phyloP scores from a whole-genome alignment of 768 basidiomycete genomes.

The Lactarius indigo region DNA sequence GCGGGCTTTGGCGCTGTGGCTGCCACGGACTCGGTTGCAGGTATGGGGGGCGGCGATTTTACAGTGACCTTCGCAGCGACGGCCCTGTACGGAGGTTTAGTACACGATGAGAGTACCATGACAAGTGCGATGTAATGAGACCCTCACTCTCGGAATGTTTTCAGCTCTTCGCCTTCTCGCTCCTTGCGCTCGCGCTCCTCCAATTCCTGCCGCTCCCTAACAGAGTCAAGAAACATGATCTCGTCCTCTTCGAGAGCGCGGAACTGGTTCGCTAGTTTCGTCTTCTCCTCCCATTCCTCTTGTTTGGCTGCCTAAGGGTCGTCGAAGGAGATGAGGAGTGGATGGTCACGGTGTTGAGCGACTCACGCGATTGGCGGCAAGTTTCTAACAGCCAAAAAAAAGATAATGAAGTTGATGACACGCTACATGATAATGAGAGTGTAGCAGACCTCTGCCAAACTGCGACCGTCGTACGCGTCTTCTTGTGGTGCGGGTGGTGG shows the following conservation, averaged over 20 bases:
- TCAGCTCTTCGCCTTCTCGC: constrained; percentile 75
- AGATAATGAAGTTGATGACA: constrained; percentile 1
- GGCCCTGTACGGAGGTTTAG: constrained; percentile 39
- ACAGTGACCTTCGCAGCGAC: constrained; percentile 66
- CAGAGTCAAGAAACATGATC: constrained; percentile 81
- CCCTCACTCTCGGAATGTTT: constrained; percentile 69
- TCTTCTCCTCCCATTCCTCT: constrained; percentile 92
- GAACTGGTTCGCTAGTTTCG: constrained; percentile 84
- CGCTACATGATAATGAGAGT: constrained; percentile 17
- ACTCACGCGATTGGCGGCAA: constrained; percentile 81
- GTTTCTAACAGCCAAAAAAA: constrained; percentile 54
- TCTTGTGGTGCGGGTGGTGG: constrained; percentile 74
- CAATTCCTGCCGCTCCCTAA: constrained; percentile 68
- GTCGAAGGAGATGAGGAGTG: constrained; percentile 4
- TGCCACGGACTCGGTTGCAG: constrained; percentile 26
- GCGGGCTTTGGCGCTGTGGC: constrained; percentile 29
- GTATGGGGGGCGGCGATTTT: constrained; percentile 35
- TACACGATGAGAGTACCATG: constrained; percentile 4
- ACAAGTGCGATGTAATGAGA: not conserved
- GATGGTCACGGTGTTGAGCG: constrained; percentile 26
- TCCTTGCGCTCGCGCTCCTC: constrained; percentile 74
- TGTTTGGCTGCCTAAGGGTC: constrained; percentile 71
- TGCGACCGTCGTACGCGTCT: constrained; percentile 78
- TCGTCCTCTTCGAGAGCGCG: constrained; percentile 88
- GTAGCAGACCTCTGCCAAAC: constrained; percentile 76